phyloP scores from a whole-genome alignment of 257 asterid genomes.

The Buddleja alternifolia region DNA sequence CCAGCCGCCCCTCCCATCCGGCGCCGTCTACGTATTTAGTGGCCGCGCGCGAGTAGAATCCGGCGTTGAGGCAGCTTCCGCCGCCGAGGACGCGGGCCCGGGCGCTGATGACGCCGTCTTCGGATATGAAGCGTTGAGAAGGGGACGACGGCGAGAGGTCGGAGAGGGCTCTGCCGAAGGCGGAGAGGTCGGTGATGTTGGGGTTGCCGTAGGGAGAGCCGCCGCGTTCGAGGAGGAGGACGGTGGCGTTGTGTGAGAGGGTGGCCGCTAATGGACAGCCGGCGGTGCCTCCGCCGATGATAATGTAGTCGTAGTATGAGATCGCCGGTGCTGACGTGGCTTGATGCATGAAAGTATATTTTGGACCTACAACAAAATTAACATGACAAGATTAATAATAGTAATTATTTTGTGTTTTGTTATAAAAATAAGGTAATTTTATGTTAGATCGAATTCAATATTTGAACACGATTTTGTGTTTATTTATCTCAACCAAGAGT shows the following conservation, averaged over 20 bases:
- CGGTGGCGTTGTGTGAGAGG: slow-evolving; percentile 61
- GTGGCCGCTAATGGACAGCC: slow-evolving; percentile 93
- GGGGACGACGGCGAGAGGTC: slow-evolving; percentile 68
- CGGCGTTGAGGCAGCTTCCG: slow-evolving; percentile 75
- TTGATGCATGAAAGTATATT: slow-evolving; percentile 55
- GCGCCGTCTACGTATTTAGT: slow-evolving; percentile 34
- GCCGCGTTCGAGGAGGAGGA: slow-evolving; percentile 82
- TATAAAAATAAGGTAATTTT: too few relatives aligned
- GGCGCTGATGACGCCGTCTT: slow-evolving; percentile 73
- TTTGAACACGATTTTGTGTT: too few relatives aligned
- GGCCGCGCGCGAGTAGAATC: slow-evolving; percentile 72
- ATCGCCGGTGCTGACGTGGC: slow-evolving; percentile 62
- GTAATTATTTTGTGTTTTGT: too few relatives aligned
- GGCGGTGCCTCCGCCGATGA: slow-evolving; percentile 82
- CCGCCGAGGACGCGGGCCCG: slow-evolving; percentile 78
- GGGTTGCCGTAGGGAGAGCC: slow-evolving; percentile 72
- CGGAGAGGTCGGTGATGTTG: slow-evolving; percentile 55
- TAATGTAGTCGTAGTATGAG: slow-evolving; percentile 73
- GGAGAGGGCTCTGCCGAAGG: slow-evolving; percentile 64
- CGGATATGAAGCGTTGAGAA: slow-evolving; percentile 78
- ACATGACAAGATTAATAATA: background rate
- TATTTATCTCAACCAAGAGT: too few relatives aligned
- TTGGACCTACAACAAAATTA: slow-evolving; percentile 44
- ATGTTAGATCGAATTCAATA: too few relatives aligned
- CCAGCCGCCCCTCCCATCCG: slow-evolving; percentile 62